Evolutionary conservation across 2,329 filamentous ascomycete genomes (phyloP).

Genomic region (Botrytis cinerea): DNA sequence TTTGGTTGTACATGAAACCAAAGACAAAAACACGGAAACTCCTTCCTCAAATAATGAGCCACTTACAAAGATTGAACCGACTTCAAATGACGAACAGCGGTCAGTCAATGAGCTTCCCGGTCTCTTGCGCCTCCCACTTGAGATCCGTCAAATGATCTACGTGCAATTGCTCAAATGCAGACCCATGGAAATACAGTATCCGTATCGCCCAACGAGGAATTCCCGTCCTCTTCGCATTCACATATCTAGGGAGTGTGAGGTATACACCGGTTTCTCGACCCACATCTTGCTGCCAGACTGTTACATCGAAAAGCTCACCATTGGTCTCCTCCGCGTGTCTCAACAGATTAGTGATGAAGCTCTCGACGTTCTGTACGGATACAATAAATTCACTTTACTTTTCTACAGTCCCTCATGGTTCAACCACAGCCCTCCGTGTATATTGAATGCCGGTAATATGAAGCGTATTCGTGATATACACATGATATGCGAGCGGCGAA

Average conservation of each 20-base stretch:
- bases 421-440: background rate
- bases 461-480: background rate
- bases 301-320: background rate
- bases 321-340: background rate
- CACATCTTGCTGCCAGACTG: background rate
- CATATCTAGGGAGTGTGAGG: background rate
- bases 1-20: background rate
- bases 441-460: background rate
- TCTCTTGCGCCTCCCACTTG: background rate
- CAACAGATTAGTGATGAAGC: conserved; percentile 15
- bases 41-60: too few species aligned
- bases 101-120: background rate
- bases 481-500: background rate
- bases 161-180: background rate
- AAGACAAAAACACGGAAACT: too few species aligned
- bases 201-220: background rate
- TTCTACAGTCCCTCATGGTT: background rate
- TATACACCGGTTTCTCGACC: background rate
- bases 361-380: background rate
- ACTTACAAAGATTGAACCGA: too few species aligned
- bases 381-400: background rate
- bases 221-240: background rate
- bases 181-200: background rate
- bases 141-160: background rate
- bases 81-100: too few species aligned